Conservation (phyloP, 345 rosid genomes). For the Lepidium didymum region DNA sequence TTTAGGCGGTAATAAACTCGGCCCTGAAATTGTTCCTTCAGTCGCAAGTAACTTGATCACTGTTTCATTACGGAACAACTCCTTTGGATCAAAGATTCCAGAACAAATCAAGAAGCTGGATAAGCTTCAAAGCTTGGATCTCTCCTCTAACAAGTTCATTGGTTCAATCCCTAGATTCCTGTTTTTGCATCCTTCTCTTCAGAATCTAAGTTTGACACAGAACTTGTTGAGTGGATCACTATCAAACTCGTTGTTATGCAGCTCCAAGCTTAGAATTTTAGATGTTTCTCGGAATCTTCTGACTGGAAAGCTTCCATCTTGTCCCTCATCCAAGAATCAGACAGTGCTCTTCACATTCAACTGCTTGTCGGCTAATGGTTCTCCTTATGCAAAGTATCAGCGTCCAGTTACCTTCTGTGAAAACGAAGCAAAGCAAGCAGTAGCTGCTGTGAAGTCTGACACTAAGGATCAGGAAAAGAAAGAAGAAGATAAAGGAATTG, state of each 20-base stretch:
- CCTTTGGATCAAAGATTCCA: constrained; percentile 65
- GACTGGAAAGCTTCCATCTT: constrained; percentile 59
- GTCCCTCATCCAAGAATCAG: constrained; percentile 38
- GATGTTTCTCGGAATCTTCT: constrained; percentile 75
- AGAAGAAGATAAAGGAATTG: constrained; percentile 31
- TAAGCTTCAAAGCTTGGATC: constrained; percentile 50
- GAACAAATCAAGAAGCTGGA: constrained; percentile 32
- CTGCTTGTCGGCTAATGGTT: constrained; percentile 46
- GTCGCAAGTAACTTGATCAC: constrained; percentile 41
- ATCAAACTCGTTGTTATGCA: constrained; percentile 43
- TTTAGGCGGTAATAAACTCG: constrained; percentile 51
- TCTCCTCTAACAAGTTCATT: constrained; percentile 47
- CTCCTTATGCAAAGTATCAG: constrained; percentile 42
- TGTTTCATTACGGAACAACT: constrained; percentile 50
- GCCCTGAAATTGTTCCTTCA: constrained; percentile 56
- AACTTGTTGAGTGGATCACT: constrained; percentile 62
- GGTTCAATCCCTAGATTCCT: constrained; percentile 57
- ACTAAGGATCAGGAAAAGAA: constrained; percentile 16
- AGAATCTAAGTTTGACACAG: constrained; percentile 42
- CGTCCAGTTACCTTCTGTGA: constrained; percentile 60
- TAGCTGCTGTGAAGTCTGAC: constrained; percentile 49
- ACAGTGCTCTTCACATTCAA: constrained; percentile 66
- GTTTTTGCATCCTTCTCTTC: constrained; percentile 52
- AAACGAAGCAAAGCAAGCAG: constrained; percentile 66
- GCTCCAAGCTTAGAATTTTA: constrained; percentile 38